phyloP scores from a whole-genome alignment of 495 filamentous ascomycete species.

The Neurospora sp. region DNA sequence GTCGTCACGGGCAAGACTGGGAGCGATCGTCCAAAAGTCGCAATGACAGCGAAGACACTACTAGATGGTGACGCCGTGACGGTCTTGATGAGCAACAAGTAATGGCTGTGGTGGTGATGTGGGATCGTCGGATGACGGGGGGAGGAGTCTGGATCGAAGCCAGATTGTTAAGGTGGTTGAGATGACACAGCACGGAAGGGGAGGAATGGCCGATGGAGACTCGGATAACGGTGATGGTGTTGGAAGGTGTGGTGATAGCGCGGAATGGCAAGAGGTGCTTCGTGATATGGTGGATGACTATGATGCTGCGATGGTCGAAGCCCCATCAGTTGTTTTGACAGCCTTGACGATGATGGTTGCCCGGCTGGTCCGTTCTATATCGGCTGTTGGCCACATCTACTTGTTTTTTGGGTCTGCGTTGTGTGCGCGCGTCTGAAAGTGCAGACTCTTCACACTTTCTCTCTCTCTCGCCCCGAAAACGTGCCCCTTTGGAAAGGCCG shows the following conservation, averaged over 20 bases:
- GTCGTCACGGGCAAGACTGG: slow-evolving; percentile 2
- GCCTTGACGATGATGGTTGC: slow-evolving; percentile 3
- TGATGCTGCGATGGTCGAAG: not conserved
- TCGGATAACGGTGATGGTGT: not conserved
- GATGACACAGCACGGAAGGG: not conserved
- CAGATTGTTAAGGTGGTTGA: not conserved
- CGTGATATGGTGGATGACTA: not conserved
- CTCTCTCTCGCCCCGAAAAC: not conserved
- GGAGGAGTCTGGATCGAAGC: not conserved
- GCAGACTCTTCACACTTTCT: slow-evolving; percentile 26
- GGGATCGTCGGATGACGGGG: not conserved
- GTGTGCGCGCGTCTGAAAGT: slow-evolving; percentile 10
- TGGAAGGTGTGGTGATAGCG: not conserved
- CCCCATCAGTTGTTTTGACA: slow-evolving; percentile 5
- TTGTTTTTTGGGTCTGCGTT: no score
- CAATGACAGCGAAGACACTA: slow-evolving; percentile 8
- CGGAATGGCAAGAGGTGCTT: not conserved
- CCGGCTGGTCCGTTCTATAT: slow-evolving; percentile 13
- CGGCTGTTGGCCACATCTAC: slow-evolving; percentile 23
- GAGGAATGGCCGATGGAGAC: not conserved
- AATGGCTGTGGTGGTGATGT: slow-evolving; percentile 10
- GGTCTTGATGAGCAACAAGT: slow-evolving; percentile 20
- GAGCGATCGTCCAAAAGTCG: slow-evolving; percentile 9
- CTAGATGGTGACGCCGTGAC: not conserved
- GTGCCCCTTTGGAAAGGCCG: not conserved